Base-by-base conservation (phyloP, 305 asterid species). In the Solanum aculeatissimum region DNA sequence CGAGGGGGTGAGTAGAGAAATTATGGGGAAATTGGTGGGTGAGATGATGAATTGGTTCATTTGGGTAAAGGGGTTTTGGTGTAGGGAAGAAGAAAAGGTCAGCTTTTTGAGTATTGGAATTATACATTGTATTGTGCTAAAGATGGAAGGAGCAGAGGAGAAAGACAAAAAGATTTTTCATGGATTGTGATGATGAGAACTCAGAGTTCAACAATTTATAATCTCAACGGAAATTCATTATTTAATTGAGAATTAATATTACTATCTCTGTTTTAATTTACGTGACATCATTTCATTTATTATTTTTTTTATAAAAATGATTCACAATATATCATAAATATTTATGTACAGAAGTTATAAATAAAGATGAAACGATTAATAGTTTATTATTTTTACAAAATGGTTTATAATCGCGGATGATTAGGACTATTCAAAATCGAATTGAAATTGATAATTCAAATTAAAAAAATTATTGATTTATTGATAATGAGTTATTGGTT, bases 151-250 rank as follows among this genome's bases (percentile, higher is more conserved):
- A 47, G 53, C 51, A 4, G 72, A 23, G 11, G 65, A 19, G 53
- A 47, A 21, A 32, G 35, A 57, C 53, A 77, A n/a, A 78, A 9
- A 43, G 42, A 82, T 69, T 55, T 38, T 54, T 53, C 81, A 35
- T 40, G 82, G 87, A 81, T 55, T 81, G n/a, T 54, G 65, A 83
- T 62, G 87, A 77, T 54, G 25, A 9, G 6, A 81, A 86, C 88
- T 86, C 82, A 71, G 43, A 86, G 88, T 89, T 87, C 88, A 84
- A 83, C 75, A 51, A 85, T 88, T 89, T 89, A 91, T 87, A 89
- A 84, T 62, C 75, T 65, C 80, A 80, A 83, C 63, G 81, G 88
- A 79, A 85, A 90, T 71, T 72, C 71, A 23, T 85, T 69, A 65
- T 81, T 80, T 82, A 81, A 53, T 65, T 19, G 5, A 12, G 32